These are phyloP conservation scores for Tillandsia leiboldiana DNA, from an alignment of 176 grass and related monocot genomes.

Conservation along the genomic window DNA sequence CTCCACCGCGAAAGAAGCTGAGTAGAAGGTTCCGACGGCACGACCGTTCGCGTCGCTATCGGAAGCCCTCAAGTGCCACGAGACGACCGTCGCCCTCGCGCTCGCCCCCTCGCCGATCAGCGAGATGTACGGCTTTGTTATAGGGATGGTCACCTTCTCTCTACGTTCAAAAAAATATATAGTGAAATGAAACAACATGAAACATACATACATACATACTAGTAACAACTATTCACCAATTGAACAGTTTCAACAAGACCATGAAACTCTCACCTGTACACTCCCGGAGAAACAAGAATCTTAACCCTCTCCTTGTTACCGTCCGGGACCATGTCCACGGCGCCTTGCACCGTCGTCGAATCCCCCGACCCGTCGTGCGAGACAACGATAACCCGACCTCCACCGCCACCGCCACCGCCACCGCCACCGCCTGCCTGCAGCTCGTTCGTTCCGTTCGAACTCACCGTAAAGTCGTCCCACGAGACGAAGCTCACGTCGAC, in stretches of 20 bases:
- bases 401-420: too few relatives aligned
- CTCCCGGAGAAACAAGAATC: slow-evolving; percentile 56
- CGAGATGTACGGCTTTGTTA: slow-evolving; percentile 81
- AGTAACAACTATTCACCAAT: background rate
- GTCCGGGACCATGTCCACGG: slow-evolving; percentile 71
- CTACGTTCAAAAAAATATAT: slow-evolving; percentile 22
- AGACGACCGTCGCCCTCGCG: slow-evolving; percentile 53
- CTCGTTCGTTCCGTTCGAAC: background rate
- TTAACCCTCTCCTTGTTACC: slow-evolving; percentile 65
- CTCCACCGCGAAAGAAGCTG: slow-evolving; percentile 77
- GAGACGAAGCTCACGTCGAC: slow-evolving; percentile 37
- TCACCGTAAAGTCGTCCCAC: slow-evolving; percentile 60
- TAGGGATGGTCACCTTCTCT: slow-evolving; percentile 87
- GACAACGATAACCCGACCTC: slow-evolving; percentile 45
- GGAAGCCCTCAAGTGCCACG: slow-evolving; percentile 52
- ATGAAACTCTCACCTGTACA: slow-evolving; percentile 52
- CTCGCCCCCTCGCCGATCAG: slow-evolving; percentile 55
- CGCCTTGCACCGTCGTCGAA: slow-evolving; percentile 80
- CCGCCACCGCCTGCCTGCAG: background rate
- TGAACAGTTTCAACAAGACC: background rate
- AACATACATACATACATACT: background rate
- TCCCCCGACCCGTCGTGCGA: slow-evolving; percentile 60
- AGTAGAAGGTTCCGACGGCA: slow-evolving; percentile 65
- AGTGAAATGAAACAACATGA: background rate
- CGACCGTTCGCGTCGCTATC: slow-evolving; percentile 38